These are phyloP conservation scores for Leptomonas pyrrhocoris DNA, from an alignment of 208 protist species.

Conservation along the genomic window DNA sequence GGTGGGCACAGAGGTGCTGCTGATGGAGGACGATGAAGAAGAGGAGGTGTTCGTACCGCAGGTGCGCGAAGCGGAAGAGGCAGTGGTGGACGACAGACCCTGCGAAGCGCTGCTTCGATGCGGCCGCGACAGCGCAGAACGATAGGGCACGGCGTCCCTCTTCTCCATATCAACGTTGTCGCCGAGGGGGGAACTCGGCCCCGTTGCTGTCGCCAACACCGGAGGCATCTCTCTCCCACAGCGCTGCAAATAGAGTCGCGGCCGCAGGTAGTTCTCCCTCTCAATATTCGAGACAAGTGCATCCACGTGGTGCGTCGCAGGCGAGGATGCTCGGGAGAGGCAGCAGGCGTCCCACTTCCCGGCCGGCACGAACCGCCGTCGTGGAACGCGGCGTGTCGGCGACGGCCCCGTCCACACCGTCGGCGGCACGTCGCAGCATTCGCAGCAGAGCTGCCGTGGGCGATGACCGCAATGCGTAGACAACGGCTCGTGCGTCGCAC, in stretches of 20 bases:
- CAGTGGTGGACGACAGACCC: conserved; percentile 21
- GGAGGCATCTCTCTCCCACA: conserved; percentile 29
- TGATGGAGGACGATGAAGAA: conserved; percentile 5
- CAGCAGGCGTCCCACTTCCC: conserved; percentile 24
- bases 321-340: conserved; percentile 24
- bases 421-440: conserved; percentile 23
- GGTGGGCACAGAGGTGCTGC: neutral
- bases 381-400: conserved; percentile 18
- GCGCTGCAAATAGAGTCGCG: conserved; percentile 59
- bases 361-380: conserved; percentile 34
- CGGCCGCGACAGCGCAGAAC: neutral
- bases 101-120: conserved; percentile 10
- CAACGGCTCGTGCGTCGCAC: neutral
- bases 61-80: neutral
- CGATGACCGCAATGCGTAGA: neutral
- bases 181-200: neutral
- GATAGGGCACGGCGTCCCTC: neutral
- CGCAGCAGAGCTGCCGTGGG: conserved; percentile 25
- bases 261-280: conserved; percentile 72
- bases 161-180: neutral
- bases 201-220: conserved; percentile 5
- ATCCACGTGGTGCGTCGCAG: conserved; percentile 57
- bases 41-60: neutral
- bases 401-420: conserved; percentile 10
- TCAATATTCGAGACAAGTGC: conserved; percentile 77